phyloP scores from a whole-genome alignment of 2,329 filamentous ascomycete species.

The Fusarium compactum region DNA sequence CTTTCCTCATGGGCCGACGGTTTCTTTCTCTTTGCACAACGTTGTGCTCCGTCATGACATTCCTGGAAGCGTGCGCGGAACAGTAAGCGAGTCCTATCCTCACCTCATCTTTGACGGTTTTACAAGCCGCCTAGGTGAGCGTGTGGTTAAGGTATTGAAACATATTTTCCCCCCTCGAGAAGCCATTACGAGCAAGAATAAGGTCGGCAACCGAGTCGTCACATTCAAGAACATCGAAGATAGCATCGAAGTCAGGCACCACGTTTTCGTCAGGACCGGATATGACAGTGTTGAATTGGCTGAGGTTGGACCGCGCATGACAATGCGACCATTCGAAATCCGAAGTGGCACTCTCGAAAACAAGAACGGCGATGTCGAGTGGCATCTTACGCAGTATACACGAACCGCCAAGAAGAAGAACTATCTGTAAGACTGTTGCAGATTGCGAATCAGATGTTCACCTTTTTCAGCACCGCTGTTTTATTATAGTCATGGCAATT shows the following conservation, averaged over 20 bases:
- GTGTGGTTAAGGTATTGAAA: slow-evolving; percentile 91
- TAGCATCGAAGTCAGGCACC: slow-evolving; percentile 84
- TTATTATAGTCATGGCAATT: neutral
- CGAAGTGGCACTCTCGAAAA: slow-evolving; percentile 91
- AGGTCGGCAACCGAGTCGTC: slow-evolving; percentile 88
- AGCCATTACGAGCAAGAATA: slow-evolving; percentile 74
- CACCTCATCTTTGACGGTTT: slow-evolving; percentile 98
- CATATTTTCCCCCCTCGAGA: slow-evolving; percentile 94
- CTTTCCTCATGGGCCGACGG: slow-evolving; percentile 85
- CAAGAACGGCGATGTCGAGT: slow-evolving; percentile 95
- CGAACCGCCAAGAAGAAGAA: slow-evolving; percentile 95
- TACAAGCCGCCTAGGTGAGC: slow-evolving; percentile 79
- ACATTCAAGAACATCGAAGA: slow-evolving; percentile 96
- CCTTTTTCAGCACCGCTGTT: neutral
- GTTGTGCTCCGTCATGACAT: slow-evolving; percentile 94
- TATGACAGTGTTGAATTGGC: slow-evolving; percentile 90
- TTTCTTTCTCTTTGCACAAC: slow-evolving; percentile 89
- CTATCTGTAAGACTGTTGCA: slow-evolving; percentile 73
- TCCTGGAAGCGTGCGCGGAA: slow-evolving; percentile 86
- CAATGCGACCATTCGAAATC: slow-evolving; percentile 96
- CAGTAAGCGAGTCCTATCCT: slow-evolving; percentile 91
- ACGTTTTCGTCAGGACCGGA: slow-evolving; percentile 92
- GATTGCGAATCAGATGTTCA: neutral
- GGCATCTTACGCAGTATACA: slow-evolving; percentile 96
- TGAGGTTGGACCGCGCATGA: slow-evolving; percentile 94